A percentile compares a stretch with the other conserved stretches of the same genome.
phyloP scores from a whole-genome alignment of 306 rosid genomes.

The Lupinus albus region DNA sequence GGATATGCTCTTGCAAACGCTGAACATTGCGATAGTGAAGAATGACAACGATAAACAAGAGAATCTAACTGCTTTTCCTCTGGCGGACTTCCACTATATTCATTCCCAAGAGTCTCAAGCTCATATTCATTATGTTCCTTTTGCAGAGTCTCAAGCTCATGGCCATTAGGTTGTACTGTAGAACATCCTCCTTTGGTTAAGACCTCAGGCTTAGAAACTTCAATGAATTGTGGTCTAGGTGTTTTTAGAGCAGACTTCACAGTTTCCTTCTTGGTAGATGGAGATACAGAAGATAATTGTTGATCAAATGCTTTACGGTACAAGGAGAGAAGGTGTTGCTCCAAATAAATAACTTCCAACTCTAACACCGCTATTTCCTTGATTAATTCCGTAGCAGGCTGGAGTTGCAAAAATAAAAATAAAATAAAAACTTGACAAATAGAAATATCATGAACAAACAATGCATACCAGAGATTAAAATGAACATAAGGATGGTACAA shows the following conservation, averaged over 20 bases:
- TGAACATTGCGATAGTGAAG: conserved; percentile 70
- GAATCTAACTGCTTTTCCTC: conserved; percentile 70
- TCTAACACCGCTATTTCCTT: conserved; percentile 89
- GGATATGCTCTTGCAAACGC: conserved; percentile 59
- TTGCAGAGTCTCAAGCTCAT: conserved; percentile 42
- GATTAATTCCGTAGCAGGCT: conserved; percentile 91
- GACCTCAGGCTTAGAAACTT: conserved; percentile 48
- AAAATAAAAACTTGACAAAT: neutral
- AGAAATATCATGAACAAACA: conserved; percentile 6
- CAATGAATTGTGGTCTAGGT: conserved; percentile 44
- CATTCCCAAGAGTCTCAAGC: conserved; percentile 47
- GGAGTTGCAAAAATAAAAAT: conserved; percentile 41
- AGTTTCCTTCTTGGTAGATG: conserved; percentile 55
- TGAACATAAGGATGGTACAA: neutral
- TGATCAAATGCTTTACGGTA: conserved; percentile 91
- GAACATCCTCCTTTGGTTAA: conserved; percentile 50
- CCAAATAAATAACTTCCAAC: conserved; percentile 87
- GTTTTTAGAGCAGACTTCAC: conserved; percentile 48
- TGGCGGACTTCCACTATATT: conserved; percentile 41
- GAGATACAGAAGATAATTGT: conserved; percentile 60
- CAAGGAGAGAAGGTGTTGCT: conserved; percentile 89
- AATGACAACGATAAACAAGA: conserved; percentile 78
- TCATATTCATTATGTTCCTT: conserved; percentile 48
- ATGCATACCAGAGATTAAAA: conserved; percentile 1
- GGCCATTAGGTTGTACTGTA: conserved; percentile 52